Evolutionary conservation across 768 basidiomycete species (phyloP), one percentile per base, ranked within the genome.

Genomic region (Leccinum uliginosum): DNA sequence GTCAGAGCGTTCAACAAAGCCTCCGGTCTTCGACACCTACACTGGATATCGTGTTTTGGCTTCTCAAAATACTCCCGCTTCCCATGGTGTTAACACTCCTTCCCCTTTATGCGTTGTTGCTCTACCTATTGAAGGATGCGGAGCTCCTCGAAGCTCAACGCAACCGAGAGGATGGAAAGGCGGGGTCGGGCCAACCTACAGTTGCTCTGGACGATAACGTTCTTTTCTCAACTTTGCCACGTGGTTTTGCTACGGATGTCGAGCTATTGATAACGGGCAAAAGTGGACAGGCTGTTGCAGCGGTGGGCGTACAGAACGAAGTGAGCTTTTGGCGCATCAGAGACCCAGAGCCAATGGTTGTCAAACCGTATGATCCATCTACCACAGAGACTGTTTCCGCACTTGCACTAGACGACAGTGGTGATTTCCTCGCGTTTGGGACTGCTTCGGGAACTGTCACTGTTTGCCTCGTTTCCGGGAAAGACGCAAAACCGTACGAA

Each of bases 131-230:
- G 59, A 96, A 95, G 74, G 87, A 96, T 61, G 84, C 92, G 0
- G 94, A 99, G 57, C 81, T 94, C 1, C 79, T 97, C 34, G 94
- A 94, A 64, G 89, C 91, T 3, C 92, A 94, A 65, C 79, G 87
- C 40, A 80, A 87, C 66, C 79, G 83, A 30, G 75, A 75, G 2
- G 83, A 82, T 34, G 65, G 75, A 1, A 78, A 79, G 57, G 61
- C 69, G 8, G 62, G 70, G 9, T 69, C 74, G 4, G 45, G 59
- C 8, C 71, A 67, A 51, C 30, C 43, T 32, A 45, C 61, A 52
- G 50, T 61, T 32, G 54, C 74, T 3, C 67, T 83, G 12, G 75
- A 80, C 53, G 74, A 71, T 24, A 67, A 76, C 14, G 68, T 87
- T 2, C 71, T 77, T 17, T 90, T 92, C 63, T 76, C 78, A 8